Evolutionary conservation across 2,329 filamentous ascomycete species (phyloP).

Genomic region (Xylariaceae sp.): DNA sequence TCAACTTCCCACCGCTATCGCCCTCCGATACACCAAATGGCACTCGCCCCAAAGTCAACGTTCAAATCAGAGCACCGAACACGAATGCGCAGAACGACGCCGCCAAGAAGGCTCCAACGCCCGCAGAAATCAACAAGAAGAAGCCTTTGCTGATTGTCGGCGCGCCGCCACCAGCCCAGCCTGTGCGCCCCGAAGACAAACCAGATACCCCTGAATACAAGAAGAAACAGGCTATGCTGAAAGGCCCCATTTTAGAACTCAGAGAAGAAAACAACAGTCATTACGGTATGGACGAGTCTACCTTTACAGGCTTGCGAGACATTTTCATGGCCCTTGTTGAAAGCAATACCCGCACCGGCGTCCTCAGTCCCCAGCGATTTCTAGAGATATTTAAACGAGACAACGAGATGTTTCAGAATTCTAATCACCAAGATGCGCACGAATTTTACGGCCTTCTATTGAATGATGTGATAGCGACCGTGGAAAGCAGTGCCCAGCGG

Average conservation of each 20-base stretch:
- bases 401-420: slow-evolving; percentile 94
- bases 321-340: slow-evolving; percentile 89
- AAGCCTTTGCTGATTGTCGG: slow-evolving; percentile 53
- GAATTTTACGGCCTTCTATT: slow-evolving; percentile 92
- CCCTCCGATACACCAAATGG: slow-evolving; percentile 67
- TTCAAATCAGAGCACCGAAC: slow-evolving; percentile 56
- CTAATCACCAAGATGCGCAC: slow-evolving; percentile 98
- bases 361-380: slow-evolving; percentile 88
- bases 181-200: slow-evolving; percentile 76
- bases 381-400: slow-evolving; percentile 89
- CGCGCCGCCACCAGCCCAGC: slow-evolving; percentile 51
- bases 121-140: slow-evolving; percentile 54
- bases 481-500: slow-evolving; percentile 78
- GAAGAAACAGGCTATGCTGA: slow-evolving; percentile 90
- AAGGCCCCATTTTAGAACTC: slow-evolving; percentile 82
- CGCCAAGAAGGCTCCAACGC: slow-evolving; percentile 50
- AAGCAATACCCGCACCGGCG: slow-evolving; percentile 76
- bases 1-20: slow-evolving; percentile 78
- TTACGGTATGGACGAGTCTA: slow-evolving; percentile 91
- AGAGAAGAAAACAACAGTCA: slow-evolving; percentile 72
- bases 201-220: slow-evolving; percentile 95
- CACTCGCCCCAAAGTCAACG: slow-evolving; percentile 50
- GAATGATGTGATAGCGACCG: slow-evolving; percentile 93
- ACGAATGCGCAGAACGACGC: slow-evolving; percentile 43
- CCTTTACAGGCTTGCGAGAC: slow-evolving; percentile 92